Conservation (phyloP, 1,284 basidiomycete species). For the Veloboletus limbatus region DNA sequence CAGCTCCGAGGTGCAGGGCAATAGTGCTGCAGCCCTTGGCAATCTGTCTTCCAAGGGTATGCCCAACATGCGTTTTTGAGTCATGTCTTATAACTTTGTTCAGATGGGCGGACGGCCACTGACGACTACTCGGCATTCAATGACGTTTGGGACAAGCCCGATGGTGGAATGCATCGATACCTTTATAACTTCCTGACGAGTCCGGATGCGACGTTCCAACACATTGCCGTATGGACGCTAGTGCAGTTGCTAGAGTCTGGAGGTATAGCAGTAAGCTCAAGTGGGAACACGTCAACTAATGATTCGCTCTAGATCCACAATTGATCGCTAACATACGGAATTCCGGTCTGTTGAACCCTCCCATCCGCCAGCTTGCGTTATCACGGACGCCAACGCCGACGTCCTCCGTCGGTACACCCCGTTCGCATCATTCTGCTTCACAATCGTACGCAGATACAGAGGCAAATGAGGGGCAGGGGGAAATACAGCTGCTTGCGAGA, state of each 20-base stretch:
- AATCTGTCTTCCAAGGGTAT: slow-evolving; percentile 95
- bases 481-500: slow-evolving; percentile 82
- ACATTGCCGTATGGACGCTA: slow-evolving; percentile 99
- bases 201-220: slow-evolving; percentile 98
- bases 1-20: slow-evolving; percentile 98
- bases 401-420: slow-evolving; percentile 72
- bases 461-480: slow-evolving; percentile 76
- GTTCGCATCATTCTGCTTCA: slow-evolving; percentile 64
- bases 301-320: slow-evolving; percentile 66
- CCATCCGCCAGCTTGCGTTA: slow-evolving; percentile 78
- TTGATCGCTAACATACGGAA: slow-evolving; percentile 86
- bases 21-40: slow-evolving; percentile 95
- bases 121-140: slow-evolving; percentile 99
- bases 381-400: slow-evolving; percentile 71
- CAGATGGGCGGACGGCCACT: slow-evolving; percentile 73
- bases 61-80: slow-evolving; percentile 10
- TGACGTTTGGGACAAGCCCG: slow-evolving; percentile 97
- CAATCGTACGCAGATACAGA: slow-evolving; percentile 81
- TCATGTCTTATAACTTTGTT: not conserved
- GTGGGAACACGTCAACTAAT: slow-evolving; percentile 2
- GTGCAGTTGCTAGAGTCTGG: slow-evolving; percentile 95
- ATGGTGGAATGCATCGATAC: slow-evolving; percentile 96
- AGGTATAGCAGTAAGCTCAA: slow-evolving; percentile 44
- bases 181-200: slow-evolving; percentile 93
- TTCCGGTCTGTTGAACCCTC: slow-evolving; percentile 77